Base-by-base conservation (phyloP, 768 basidiomycete species). In the Lactifluus subvellereus region DNA sequence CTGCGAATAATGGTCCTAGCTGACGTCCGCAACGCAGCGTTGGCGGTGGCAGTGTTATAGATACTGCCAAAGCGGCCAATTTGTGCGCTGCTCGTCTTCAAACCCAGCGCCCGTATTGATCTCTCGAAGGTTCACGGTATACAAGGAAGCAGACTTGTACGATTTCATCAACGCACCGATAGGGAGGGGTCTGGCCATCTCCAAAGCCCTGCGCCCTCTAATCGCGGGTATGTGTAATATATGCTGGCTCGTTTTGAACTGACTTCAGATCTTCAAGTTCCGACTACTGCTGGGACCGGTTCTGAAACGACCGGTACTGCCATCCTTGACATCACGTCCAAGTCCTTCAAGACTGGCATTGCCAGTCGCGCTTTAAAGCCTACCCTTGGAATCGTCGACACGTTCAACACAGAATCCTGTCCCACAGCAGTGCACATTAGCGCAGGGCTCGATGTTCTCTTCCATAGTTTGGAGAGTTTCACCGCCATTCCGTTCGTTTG, bases 161-260 rank as follows among this genome's bases (percentile, higher is more conserved):
- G 96, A 98, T 73, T 98, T 96, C 73, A 91, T 98, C 74, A 98
- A 98, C 71, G 94, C 96, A 1, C 96, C 96, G 0, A 79, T 98
- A 57, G 96, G 96, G 48, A 94, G 93, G 74, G 95, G 95, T 5
- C 79, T 87, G 43, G 91, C 95, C 2, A 88, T 98, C 66, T 77
- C 81, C 3, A 77, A 89, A 71, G 76, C 79, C 18, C 78, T 98
- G 27, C 77, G 84, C 8, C 96, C 96, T 14, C 78, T 98, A 52
- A 96, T 96, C 64, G 93, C 93, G 49, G 79, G 94, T 74, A 61
- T 64, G 78, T 71, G 9, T 16, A 5, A 7, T 45, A 5, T 49
- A n/a, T 49, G 9, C 53, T 22, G 14, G 18, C 40, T 18, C 37
- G 33, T 33, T 7, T 20, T 14, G 16, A 22, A 10, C 45, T 59